Evolutionary conservation across 139 green algal genomes (phyloP).

Genomic region (Haematococcus sp.): DNA sequence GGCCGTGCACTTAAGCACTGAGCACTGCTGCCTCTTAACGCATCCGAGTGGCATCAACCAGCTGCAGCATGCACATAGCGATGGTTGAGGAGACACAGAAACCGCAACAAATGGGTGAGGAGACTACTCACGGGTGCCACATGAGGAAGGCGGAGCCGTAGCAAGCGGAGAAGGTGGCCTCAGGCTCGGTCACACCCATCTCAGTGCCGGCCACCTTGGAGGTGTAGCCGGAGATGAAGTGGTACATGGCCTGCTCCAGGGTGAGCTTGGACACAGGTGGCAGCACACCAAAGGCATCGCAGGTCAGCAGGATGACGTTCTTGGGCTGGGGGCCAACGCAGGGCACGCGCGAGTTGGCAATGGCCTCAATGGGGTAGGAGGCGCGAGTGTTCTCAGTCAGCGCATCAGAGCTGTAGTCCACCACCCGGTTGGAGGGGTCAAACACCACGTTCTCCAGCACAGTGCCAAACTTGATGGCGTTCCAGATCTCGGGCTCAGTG

Average conservation of each 20-base stretch:
- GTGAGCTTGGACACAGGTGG: slow-evolving; percentile 83
- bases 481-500: slow-evolving; percentile 89
- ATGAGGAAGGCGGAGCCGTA: slow-evolving; percentile 72
- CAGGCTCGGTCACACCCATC: slow-evolving; percentile 87
- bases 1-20: too few species aligned
- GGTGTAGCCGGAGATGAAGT: slow-evolving; percentile 97
- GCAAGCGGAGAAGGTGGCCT: slow-evolving; percentile 91
- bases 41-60: too few species aligned
- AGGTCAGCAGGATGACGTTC: slow-evolving; percentile 54
- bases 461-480: slow-evolving; percentile 71
- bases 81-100: too few species aligned
- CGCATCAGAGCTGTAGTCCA: slow-evolving; percentile 58
- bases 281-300: slow-evolving; percentile 90
- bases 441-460: slow-evolving; percentile 88
- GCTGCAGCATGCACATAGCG: too few species aligned
- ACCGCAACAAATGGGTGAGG: too few species aligned
- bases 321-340: slow-evolving; percentile 87
- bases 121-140: slow-evolving; percentile 56
- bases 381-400: slow-evolving; percentile 45
- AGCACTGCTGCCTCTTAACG: too few species aligned
- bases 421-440: slow-evolving; percentile 58
- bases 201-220: slow-evolving; percentile 96
- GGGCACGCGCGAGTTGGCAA: slow-evolving; percentile 89
- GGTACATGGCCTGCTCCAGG: slow-evolving; percentile 94
- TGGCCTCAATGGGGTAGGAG: slow-evolving; percentile 94